A percentile compares a stretch with the other conserved stretches of the same genome.
phyloP scores from a whole-genome alignment of 176 grass and related monocot genomes.

The Pharus latifolius region DNA sequence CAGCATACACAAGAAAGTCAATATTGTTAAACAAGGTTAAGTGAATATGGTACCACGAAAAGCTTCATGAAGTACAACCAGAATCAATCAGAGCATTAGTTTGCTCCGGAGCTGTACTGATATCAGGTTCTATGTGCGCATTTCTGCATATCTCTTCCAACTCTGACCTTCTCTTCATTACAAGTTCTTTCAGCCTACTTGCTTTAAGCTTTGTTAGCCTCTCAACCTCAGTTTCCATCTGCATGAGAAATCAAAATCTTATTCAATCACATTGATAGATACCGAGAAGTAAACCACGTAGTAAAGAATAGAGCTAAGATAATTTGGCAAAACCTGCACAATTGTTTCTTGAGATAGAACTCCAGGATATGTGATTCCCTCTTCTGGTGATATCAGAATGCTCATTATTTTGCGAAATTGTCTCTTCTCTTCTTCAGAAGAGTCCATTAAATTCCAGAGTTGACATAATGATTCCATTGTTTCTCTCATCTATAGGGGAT shows the following conservation, averaged over 20 bases:
- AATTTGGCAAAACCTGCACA: constrained; percentile 49
- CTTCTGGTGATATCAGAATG: constrained; percentile 54
- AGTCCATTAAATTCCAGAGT: constrained; percentile 94
- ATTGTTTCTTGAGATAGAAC: constrained; percentile 68
- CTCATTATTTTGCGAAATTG: constrained; percentile 53
- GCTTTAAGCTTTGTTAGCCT: constrained; percentile 78
- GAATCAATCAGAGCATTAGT: constrained; percentile 77
- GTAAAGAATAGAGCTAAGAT: neutral
- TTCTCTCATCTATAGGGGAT: constrained; percentile 61
- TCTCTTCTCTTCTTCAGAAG: constrained; percentile 67
- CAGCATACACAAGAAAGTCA: neutral
- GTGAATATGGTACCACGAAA: neutral
- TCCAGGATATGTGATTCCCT: constrained; percentile 50
- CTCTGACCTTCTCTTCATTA: constrained; percentile 69
- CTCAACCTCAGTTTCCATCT: constrained; percentile 64
- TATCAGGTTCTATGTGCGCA: constrained; percentile 82
- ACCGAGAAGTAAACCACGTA: neutral
- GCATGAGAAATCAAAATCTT: constrained; percentile 18
- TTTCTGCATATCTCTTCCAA: constrained; percentile 84
- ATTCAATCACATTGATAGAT: neutral
- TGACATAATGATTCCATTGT: constrained; percentile 70
- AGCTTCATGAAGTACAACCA: constrained; percentile 34
- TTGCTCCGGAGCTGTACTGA: constrained; percentile 70
- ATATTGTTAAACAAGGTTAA: neutral
- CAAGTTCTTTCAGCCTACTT: constrained; percentile 80